Base-by-base conservation (phyloP, 371 early-diverging fungal species). In the Lichtheimia hyalospora region DNA sequence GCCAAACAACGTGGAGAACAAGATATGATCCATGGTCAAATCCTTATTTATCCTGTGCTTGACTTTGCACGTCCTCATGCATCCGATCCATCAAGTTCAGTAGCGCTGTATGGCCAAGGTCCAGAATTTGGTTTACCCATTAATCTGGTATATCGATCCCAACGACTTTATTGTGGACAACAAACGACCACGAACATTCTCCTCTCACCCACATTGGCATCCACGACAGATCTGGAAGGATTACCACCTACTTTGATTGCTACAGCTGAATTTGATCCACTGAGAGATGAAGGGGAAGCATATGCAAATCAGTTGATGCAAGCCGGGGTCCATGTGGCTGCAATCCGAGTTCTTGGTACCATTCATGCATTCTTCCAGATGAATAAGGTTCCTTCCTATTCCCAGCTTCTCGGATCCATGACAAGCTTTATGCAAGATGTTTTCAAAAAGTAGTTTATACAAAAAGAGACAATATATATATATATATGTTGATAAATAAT, bases 241-340 rank as follows among this genome's bases (percentile, higher is more conserved):
- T 49, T 77, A 13, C 71, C 78, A 0, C 71, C 68, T 1, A 64
- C 72, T 14, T 40, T 77, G 20, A 39, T 77, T 0, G 57, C 73
- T 4, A 68, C 66, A 5, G 73, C 70, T 18, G 73, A 74, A 42
- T 57, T 16, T 4, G 78, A 77, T 62, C 61, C 66, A 0, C 49
- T 74, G 34, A 63, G 75, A 46, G 63, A 63, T 43, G 78, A 77
- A 27, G 70, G 67, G 20, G 78, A 77, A 41, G 52, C 44, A 0
- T 77, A 68, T 55, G 73, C 58, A 3, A 54, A 48, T 0, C 62
- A 60, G 10, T 34, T 77, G 3, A 34, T 25, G 5, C 8, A 56
- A 24, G 78, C 75, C 3, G 71, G 67, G 16, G 71, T 70, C 2
- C 57, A 66, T 14, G 56, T 63, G 8, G 40, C 67, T 0, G 60